Conservation (phyloP, 2,329 filamentous ascomycete species). For the Dactylonectria macrodidyma region DNA sequence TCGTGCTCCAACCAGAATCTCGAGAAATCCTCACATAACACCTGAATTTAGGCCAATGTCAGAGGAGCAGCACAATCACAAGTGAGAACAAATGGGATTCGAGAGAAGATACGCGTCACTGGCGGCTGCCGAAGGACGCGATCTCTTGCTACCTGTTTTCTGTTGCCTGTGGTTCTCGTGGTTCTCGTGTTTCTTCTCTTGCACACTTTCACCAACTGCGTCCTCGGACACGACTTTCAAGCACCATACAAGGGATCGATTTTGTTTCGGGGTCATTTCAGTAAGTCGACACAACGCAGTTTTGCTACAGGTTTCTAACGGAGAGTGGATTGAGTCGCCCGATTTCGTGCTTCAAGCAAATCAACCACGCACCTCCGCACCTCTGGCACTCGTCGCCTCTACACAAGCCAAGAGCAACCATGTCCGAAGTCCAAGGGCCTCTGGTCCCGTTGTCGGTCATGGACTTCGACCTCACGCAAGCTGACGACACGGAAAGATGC, state of each 20-base stretch:
- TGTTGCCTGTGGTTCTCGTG: no score
- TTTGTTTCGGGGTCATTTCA: neutral
- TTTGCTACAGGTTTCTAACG: neutral
- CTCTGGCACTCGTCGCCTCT: neutral
- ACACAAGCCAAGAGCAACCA: neutral
- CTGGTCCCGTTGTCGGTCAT: neutral
- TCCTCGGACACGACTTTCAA: neutral
- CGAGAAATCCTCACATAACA: neutral
- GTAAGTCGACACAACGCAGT: neutral
- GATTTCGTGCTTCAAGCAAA: neutral
- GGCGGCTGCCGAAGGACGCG: no score
- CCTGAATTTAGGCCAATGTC: neutral
- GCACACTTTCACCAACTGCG: neutral
- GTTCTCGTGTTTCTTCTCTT: neutral
- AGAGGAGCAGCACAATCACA: neutral
- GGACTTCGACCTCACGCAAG: neutral
- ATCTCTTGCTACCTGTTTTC: no score
- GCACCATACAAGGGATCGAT: neutral
- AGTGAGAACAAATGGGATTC: neutral
- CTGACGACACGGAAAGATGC: neutral
- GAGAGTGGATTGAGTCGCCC: neutral
- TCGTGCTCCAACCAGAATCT: neutral
- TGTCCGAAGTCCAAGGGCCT: neutral
- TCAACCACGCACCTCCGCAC: neutral
- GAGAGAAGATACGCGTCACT: neutral